phyloP scores from a whole-genome alignment of 345 rosid genomes.

The Syzygium oleosum region DNA sequence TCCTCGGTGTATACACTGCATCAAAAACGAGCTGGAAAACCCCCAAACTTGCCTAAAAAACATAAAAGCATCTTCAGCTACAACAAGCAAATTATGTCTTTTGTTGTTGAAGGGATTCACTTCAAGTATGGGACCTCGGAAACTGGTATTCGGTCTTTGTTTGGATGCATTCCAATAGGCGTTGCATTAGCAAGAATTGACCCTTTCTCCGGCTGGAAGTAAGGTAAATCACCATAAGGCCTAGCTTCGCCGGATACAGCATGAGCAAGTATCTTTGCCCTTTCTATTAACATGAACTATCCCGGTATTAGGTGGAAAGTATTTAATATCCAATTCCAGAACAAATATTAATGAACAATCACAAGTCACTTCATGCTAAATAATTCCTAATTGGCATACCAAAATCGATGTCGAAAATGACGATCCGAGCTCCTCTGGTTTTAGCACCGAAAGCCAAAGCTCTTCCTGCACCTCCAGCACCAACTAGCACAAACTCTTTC shows the following conservation, averaged over 20 bases:
- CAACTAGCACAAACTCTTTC: constrained; percentile 44
- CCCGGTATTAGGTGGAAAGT: neutral
- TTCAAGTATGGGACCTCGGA: constrained; percentile 25
- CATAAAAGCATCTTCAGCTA: neutral
- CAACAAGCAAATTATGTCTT: neutral
- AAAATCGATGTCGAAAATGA: constrained; percentile 47
- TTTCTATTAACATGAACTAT: constrained; percentile 15
- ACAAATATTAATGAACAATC: neutral
- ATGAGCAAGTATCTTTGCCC: constrained; percentile 46
- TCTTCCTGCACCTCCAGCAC: constrained; percentile 67
- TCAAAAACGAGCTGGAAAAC: constrained; percentile 43
- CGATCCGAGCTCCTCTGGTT: constrained; percentile 39
- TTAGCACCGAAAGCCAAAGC: constrained; percentile 60
- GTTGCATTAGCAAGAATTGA: constrained; percentile 64
- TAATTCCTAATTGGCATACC: constrained; percentile 12
- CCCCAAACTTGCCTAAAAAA: constrained; percentile 25
- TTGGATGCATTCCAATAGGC: constrained; percentile 58
- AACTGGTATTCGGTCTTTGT: constrained; percentile 34
- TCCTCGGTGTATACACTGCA: constrained; percentile 51
- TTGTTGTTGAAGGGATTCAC: neutral
- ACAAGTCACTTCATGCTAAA: neutral
- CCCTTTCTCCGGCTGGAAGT: constrained; percentile 40
- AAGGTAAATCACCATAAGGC: constrained; percentile 15
- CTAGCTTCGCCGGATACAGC: constrained; percentile 44
- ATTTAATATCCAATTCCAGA: neutral